phyloP scores from a whole-genome alignment of 73 alveolate species.

The Paramecium tetraurelia region DNA sequence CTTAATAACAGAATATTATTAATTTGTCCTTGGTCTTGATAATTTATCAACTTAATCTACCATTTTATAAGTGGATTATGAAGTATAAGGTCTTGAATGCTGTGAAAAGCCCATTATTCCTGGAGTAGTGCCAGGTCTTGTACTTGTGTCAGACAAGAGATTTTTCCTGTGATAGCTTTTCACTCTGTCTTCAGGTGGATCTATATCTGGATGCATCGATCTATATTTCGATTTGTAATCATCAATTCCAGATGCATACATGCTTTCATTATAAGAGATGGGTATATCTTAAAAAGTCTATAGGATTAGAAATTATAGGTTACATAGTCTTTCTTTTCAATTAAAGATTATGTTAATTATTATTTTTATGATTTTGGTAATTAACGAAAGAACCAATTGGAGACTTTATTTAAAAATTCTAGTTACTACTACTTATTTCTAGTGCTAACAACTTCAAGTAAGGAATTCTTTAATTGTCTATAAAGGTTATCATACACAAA shows the following conservation, averaged over 20 bases:
- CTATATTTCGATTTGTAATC: not conserved
- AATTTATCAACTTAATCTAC: not conserved
- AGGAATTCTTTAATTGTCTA: not conserved
- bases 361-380: not conserved
- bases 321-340: not conserved
- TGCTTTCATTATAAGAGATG: not conserved
- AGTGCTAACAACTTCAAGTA: not conserved
- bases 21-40: not conserved
- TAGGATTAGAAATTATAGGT: not conserved
- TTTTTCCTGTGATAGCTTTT: not conserved
- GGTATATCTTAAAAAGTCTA: not conserved
- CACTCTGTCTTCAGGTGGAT: constrained; percentile 50
- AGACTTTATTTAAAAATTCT: not conserved
- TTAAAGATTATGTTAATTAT: not conserved
- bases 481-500: not conserved
- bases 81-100: constrained; percentile 10
- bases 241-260: not conserved
- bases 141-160: not conserved
- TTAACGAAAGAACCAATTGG: not conserved
- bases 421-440: not conserved
- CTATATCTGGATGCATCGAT: constrained; percentile 3
- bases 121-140: constrained; percentile 50
- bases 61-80: constrained; percentile 46
- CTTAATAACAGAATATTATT: not conserved
- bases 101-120: not conserved